Base-by-base conservation (phyloP, 139 green algal species). In the Chlamydomonas sp. region DNA sequence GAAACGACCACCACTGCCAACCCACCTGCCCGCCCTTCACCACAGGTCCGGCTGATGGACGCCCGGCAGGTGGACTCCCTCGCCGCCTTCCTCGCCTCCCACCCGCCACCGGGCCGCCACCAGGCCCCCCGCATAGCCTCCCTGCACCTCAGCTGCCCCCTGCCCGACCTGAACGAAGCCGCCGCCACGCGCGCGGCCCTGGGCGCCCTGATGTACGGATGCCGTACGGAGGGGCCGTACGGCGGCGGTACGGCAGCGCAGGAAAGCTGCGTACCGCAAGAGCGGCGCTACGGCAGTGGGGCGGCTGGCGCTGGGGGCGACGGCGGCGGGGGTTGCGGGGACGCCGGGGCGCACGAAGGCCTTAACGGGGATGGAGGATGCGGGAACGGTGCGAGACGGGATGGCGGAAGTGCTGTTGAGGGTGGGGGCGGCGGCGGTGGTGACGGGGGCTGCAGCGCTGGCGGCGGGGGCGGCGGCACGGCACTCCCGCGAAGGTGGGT, bases 41-140 rank as follows among this genome's bases (percentile, higher is more conserved):
- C 14, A 3, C 71, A 87, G 83, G 83, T 80, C 17, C 62, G 83
- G 31, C 62, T 87, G 49, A 81, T 72, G 83, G 83, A 87, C 6
- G 63, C 69, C 2, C 62, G 4, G 4, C 83, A 87, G 1, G 73
- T 87, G 62, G 1, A 63, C 62, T 75, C 71, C 72, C 74, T 87
- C 3, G n/a, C 9, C 5, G 12, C 14, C 57, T 74, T 57, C 61
- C 83, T 87, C 2, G 31, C 73, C 15, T 12, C 31, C 31, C 72
- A 31, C 5, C 2, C 2, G 16, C 83, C 31, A 49, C 31, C 31
- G 31, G 31, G 31, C 31, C 31, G 31, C 31, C 31, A 49, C 31
- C 31, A 49, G 31, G 31, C 31, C 31, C 31, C 31, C 31, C 31
- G 83, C 14, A 49, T 87, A 2, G 20, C 1, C 4, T 3, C 58